These are phyloP conservation scores for Neurospora sp. DNA, from an alignment of 495 filamentous ascomycete species.

Conservation along the genomic window DNA sequence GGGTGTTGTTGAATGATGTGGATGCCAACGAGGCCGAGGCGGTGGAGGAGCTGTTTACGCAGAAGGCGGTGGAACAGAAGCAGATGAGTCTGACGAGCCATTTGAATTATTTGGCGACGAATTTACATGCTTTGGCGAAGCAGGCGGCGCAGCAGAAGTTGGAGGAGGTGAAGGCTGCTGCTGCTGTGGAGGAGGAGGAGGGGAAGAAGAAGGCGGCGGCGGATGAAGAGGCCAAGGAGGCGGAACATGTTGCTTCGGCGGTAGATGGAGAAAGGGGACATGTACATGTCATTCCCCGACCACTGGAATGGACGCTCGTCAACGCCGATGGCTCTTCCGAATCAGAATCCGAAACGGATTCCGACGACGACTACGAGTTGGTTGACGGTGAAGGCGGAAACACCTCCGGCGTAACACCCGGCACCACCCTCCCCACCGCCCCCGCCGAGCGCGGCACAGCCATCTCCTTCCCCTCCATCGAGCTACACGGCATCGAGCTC, in stretches of 20 bases:
- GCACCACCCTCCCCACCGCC: constrained; percentile 28
- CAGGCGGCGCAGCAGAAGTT: constrained; percentile 16
- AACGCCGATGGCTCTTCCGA: constrained; percentile 15
- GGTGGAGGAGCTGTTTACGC: constrained; percentile 55
- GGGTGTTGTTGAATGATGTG: constrained; percentile 55
- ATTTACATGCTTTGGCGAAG: constrained; percentile 60
- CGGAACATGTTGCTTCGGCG: constrained; percentile 9
- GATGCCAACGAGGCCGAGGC: constrained; percentile 48
- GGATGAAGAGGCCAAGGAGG: constrained; percentile 17
- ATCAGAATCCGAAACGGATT: constrained; percentile 20
- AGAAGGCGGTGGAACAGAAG: constrained; percentile 45
- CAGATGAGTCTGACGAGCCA: constrained; percentile 61
- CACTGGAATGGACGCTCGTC: constrained; percentile 65
- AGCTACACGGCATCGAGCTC: constrained; percentile 73
- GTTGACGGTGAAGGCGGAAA: constrained; percentile 32
- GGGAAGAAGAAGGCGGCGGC: not conserved
- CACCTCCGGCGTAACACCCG: constrained; percentile 21
- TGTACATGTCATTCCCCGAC: constrained; percentile 66
- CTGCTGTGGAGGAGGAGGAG: not conserved
- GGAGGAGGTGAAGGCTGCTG: not conserved
- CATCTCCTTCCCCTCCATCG: constrained; percentile 72
- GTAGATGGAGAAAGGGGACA: constrained; percentile 46
- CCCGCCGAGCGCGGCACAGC: constrained; percentile 54
- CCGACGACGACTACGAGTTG: constrained; percentile 17
- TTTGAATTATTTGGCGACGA: constrained; percentile 67